phyloP scores from a whole-genome alignment of 352 stramenopile genomes.

The Globisporangium abappressorium region DNA sequence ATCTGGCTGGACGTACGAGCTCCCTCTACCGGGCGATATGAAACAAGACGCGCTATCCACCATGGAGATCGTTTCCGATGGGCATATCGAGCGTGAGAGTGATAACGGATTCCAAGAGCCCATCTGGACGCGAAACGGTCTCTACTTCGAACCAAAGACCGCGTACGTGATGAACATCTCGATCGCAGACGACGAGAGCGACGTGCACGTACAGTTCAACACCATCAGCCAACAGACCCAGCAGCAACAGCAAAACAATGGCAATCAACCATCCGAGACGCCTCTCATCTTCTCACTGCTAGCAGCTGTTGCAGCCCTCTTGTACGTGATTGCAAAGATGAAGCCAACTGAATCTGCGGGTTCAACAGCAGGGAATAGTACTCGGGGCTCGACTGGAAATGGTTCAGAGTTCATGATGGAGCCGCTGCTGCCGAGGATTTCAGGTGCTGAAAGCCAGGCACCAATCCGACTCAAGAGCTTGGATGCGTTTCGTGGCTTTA shows the following conservation, averaged over 20 bases:
- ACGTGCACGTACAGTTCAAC: not conserved
- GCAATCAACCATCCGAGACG: not conserved
- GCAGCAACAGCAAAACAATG: too few species aligned
- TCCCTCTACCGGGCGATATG: not conserved
- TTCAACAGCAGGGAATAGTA: not conserved
- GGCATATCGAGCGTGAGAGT: not conserved
- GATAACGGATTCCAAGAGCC: not conserved
- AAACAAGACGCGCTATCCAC: not conserved
- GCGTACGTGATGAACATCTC: not conserved
- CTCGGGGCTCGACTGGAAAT: not conserved
- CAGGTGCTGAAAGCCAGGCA: not conserved
- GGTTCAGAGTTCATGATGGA: not conserved
- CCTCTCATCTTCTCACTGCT: not conserved
- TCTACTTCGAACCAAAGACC: not conserved
- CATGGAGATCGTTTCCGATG: not conserved
- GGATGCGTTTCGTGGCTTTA: conserved; percentile 74
- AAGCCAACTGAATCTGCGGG: not conserved
- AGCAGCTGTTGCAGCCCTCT: not conserved
- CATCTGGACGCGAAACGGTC: not conserved
- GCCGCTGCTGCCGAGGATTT: conserved; percentile 4
- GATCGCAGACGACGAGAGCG: not conserved
- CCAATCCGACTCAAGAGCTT: conserved; percentile 36
- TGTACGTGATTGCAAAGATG: not conserved
- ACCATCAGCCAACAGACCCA: not conserved
- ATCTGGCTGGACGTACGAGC: conserved; percentile 1